These are phyloP conservation scores for Candida cerambycidarum DNA, from an alignment of 805 yeast species.

Conservation along the genomic window DNA sequence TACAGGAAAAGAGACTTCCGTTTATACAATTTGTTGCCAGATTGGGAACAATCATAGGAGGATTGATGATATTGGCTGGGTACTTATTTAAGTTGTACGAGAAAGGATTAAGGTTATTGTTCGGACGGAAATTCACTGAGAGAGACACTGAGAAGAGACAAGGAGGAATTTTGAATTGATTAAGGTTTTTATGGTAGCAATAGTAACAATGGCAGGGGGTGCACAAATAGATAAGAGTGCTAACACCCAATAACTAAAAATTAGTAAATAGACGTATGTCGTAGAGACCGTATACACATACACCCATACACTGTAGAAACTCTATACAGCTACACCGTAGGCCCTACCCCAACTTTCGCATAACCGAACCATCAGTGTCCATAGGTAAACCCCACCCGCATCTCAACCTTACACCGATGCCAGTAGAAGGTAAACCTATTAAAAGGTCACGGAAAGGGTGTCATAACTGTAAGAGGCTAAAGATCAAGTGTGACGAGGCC, in stretches of 20 bases:
- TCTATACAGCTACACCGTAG: no score
- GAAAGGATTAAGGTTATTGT: conserved; percentile 44
- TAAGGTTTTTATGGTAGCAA: no score
- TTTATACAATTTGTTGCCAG: conserved; percentile 77
- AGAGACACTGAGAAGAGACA: conserved; percentile 47
- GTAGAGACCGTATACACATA: no score
- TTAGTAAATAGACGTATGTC: no score
- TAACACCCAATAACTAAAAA: no score
- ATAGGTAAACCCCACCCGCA: background rate
- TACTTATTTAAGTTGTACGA: conserved; percentile 65
- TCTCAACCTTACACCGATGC: no score
- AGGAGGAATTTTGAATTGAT: conserved; percentile 31
- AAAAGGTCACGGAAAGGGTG: conserved; percentile 49
- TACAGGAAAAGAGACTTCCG: conserved; percentile 70
- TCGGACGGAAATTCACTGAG: conserved; percentile 58
- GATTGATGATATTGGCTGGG: conserved; percentile 66
- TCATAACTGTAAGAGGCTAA: conserved; percentile 57
- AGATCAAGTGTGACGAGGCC: conserved; percentile 67
- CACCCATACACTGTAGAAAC: no score
- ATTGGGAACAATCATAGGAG: conserved; percentile 80
- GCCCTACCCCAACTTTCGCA: no score
- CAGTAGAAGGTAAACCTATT: conserved; percentile 7
- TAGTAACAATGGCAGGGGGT: no score
- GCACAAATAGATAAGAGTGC: no score
- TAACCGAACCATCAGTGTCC: no score